Evolutionary conservation across 148 eudicot species (phyloP), one percentile per base, ranked within the genome.

Genomic region (Persicaria tinctoria): DNA sequence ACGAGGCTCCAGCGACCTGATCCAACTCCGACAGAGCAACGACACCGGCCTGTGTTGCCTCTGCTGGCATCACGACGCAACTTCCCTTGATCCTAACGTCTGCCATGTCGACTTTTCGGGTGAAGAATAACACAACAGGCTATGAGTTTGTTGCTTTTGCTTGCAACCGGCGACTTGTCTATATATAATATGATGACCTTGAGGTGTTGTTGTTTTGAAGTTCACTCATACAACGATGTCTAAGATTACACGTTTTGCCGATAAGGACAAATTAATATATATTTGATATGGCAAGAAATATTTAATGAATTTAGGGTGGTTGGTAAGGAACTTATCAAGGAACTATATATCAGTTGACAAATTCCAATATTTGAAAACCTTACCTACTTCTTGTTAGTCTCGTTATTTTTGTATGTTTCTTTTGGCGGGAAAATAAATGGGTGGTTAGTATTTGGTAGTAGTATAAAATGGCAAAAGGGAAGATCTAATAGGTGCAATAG

Each of bases 1-100:
- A 50, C 13, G 44, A 2, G 55, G 74, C 38, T 0, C 74, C 74
- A 12, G 55, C 74, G 0, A 71, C 74, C 55, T 71, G 54, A 48
- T 71, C 74, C 55, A 71, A 12, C 74, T 71, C 74, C 3, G 74
- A 47, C 0, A 71, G 55, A 38, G 70, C 70, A 5, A 71, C 44
- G 6, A 17, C 54, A 8, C 55, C 55, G 13, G 13, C 8, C 8
- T 23, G 16, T 2, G 48, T 41, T 4, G 70, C 8, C 70, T 66
- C 70, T 13, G 70, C 70, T 14, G 74, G 74, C 11, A 17, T 50
- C 38, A 71, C 51, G 23, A 71, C n/a, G 74, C 47, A 18, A 11
- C 38, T 71, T 50, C 14, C 74, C 55, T 48, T 71, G 38, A 71
- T 48, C 55, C 38, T 47, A 12, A 71, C 74, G 5, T 66, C 70